These are phyloP conservation scores for Cocos nucifera DNA, from an alignment of 176 grass and related monocot genomes.

Conservation along the genomic window DNA sequence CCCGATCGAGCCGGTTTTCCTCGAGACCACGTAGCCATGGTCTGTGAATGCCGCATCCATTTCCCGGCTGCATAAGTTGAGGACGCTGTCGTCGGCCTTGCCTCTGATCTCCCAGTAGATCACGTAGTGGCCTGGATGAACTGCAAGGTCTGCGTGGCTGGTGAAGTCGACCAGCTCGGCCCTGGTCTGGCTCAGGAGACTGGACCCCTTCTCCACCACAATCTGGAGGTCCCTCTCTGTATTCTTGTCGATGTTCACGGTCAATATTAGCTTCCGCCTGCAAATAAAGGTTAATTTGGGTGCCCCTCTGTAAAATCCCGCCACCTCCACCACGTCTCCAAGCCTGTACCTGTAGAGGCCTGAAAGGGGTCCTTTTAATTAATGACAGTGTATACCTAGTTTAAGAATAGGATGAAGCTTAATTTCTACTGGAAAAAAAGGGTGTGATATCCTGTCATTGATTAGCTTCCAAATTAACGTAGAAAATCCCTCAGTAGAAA, in stretches of 20 bases:
- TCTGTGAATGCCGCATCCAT: slow-evolving; percentile 53
- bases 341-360: slow-evolving; percentile 60
- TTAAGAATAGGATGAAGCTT: too few species aligned
- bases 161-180: slow-evolving; percentile 74
- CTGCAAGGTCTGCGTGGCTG: slow-evolving; percentile 36
- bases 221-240: slow-evolving; percentile 64
- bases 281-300: slow-evolving; percentile 55
- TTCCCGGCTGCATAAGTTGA: slow-evolving; percentile 53
- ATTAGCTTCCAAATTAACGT: too few species aligned
- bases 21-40: slow-evolving; percentile 52
- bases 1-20: slow-evolving; percentile 39
- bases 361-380: neutral
- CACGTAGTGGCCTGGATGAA: slow-evolving; percentile 61
- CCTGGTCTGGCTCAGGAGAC: slow-evolving; percentile 27
- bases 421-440: too few species aligned
- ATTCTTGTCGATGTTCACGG: slow-evolving; percentile 65
- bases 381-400: too few species aligned
- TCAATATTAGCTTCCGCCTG: slow-evolving; percentile 60
- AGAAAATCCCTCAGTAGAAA: too few species aligned
- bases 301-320: slow-evolving; percentile 55
- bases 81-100: slow-evolving; percentile 19
- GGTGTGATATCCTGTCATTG: too few species aligned
- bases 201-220: slow-evolving; percentile 34
- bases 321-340: slow-evolving; percentile 60
- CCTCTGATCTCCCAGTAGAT: slow-evolving; percentile 60